Evolutionary conservation across 768 basidiomycete species (phyloP).

Genomic region (Suillus discolor): DNA sequence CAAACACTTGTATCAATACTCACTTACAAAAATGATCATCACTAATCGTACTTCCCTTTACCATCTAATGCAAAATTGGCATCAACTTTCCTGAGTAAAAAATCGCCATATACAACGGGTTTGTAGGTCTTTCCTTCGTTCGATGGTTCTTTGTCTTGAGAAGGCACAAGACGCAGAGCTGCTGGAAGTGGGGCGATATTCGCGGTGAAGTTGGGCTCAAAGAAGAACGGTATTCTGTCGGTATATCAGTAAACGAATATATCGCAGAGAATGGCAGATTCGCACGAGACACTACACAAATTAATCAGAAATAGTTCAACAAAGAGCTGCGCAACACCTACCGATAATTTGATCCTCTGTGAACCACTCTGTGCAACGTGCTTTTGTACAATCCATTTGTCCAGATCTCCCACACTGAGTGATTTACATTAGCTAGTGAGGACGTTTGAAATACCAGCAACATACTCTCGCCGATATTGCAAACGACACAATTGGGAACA

Average conservation of each 20-base stretch:
- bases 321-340: conserved; percentile 16
- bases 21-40: not conserved
- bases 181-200: conserved; percentile 65
- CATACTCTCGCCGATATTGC: conserved; percentile 91
- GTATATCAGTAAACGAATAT: conserved; percentile 10
- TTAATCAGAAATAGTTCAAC: conserved; percentile 13
- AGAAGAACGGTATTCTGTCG: conserved; percentile 86
- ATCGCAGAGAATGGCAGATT: conserved; percentile 12
- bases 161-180: conserved; percentile 43
- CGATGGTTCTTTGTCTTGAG: conserved; percentile 16
- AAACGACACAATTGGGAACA: conserved; percentile 79
- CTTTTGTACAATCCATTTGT: conserved; percentile 84
- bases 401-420: conserved; percentile 90
- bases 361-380: conserved; percentile 89
- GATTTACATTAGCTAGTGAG: conserved; percentile 4
- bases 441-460: conserved; percentile 8
- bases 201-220: conserved; percentile 86
- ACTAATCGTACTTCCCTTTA: conserved; percentile 34
- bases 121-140: conserved; percentile 37
- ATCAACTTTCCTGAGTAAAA: conserved; percentile 71
- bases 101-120: conserved; percentile 76
- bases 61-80: conserved; percentile 63
- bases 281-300: conserved; percentile 68
- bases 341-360: conserved; percentile 71
- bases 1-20: not conserved